Conservation (phyloP, 1,284 basidiomycete species). For the Laetiporus sulphureus region DNA sequence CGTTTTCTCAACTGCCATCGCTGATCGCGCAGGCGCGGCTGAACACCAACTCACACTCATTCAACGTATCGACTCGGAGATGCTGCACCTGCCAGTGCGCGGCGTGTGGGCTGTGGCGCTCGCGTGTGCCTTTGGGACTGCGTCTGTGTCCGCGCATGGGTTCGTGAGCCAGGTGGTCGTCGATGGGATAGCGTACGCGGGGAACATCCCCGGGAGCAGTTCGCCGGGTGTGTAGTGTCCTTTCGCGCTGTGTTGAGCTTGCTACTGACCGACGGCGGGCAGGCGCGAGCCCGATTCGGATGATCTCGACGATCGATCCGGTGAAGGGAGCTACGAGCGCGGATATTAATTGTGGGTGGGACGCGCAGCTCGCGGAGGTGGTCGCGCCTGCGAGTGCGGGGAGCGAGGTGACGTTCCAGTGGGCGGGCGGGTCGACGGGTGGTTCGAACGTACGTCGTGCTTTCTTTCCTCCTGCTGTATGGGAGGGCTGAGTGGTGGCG, state of each 20-base stretch:
- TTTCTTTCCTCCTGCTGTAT: constrained; percentile 2
- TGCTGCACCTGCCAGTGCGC: too few relatives aligned
- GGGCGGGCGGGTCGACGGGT: constrained; percentile 43
- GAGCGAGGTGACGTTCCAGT: constrained; percentile 49
- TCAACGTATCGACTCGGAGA: too few relatives aligned
- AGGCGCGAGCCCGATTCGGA: constrained; percentile 47
- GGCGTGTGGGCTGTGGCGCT: too few relatives aligned
- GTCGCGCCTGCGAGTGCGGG: constrained; percentile 60
- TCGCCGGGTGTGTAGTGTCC: too few relatives aligned
- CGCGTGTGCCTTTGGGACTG: too few relatives aligned
- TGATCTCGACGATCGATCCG: constrained; percentile 47
- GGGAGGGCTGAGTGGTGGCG: neutral
- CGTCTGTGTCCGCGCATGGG: constrained; percentile 56
- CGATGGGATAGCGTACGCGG: constrained; percentile 47
- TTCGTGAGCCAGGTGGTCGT: constrained; percentile 46
- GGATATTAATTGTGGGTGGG: constrained; percentile 58
- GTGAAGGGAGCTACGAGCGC: constrained; percentile 58
- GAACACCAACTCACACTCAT: too few relatives aligned
- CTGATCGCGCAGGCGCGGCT: too few relatives aligned
- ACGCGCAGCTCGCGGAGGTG: constrained; percentile 42
- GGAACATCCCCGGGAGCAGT: constrained; percentile 47
- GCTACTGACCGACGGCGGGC: too few relatives aligned
- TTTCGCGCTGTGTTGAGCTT: too few relatives aligned
- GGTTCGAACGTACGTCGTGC: constrained; percentile 34
- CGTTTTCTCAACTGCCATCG: too few relatives aligned